Percentiles rank a stretch among this genome's conserved stretches.
phyloP scores from a whole-genome alignment of 2,329 filamentous ascomycete species.

The Zymoseptoria passerinii region DNA sequence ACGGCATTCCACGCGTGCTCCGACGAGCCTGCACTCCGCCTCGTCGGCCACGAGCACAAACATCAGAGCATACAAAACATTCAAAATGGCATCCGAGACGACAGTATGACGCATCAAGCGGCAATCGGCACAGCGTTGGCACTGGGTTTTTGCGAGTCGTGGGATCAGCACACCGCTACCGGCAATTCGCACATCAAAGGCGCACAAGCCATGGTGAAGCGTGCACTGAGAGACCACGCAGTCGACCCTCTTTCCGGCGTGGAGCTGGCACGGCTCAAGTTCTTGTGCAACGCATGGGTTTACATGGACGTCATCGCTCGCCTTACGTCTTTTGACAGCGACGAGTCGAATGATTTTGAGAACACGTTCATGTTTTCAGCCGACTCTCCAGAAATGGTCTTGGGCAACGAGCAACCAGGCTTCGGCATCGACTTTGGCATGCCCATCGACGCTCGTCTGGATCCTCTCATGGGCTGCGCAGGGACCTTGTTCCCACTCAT shows the following conservation, averaged over 20 bases:
- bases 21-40: constrained; percentile 48
- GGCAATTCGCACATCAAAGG: constrained; percentile 63
- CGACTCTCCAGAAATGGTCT: constrained; percentile 23
- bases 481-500: constrained; percentile 60
- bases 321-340: constrained; percentile 54
- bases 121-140: constrained; percentile 63
- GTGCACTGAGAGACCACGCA: constrained; percentile 46
- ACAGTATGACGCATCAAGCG: constrained; percentile 55
- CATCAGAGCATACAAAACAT: constrained; percentile 53
- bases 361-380: constrained; percentile 33
- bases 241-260: constrained; percentile 34
- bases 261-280: constrained; percentile 50
- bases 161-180: constrained; percentile 61
- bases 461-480: constrained; percentile 64
- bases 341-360: constrained; percentile 48
- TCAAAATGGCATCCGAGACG: constrained; percentile 45
- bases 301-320: constrained; percentile 67
- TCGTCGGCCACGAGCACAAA: constrained; percentile 62
- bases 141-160: constrained; percentile 61
- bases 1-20: constrained; percentile 60
- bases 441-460: constrained; percentile 47
- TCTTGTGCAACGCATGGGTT: constrained; percentile 63
- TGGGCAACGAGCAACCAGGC: constrained; percentile 20
- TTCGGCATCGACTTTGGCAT: constrained; percentile 33
- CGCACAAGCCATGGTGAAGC: constrained; percentile 55